Evolutionary conservation across 73 alveolate species (phyloP).

Genomic region (Uronychia setigera): DNA sequence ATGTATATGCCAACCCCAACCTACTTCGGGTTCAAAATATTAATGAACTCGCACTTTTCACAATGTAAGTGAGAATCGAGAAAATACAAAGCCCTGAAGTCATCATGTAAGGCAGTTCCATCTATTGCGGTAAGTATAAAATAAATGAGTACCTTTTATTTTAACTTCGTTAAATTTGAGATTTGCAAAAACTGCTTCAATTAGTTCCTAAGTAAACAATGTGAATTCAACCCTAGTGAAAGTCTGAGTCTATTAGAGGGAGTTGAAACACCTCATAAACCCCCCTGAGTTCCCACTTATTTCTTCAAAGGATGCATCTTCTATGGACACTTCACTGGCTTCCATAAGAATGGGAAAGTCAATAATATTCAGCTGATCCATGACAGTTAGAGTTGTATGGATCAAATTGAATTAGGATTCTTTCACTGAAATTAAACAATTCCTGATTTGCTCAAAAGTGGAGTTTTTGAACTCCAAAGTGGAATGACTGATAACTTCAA

Average conservation of each 20-base stretch:
- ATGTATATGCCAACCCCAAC: background rate
- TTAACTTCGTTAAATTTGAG: background rate
- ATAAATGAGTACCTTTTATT: background rate
- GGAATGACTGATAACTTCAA: background rate
- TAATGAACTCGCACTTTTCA: background rate
- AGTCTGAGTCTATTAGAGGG: background rate
- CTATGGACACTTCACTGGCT: background rate
- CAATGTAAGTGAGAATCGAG: background rate
- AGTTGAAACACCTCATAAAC: background rate
- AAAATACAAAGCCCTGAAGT: background rate
- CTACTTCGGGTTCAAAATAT: background rate
- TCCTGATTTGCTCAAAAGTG: background rate
- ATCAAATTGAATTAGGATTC: background rate
- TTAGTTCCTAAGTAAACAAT: background rate
- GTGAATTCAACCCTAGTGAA: background rate
- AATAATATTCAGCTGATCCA: background rate
- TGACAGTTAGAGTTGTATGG: background rate
- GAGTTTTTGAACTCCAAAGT: background rate
- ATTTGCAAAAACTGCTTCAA: background rate
- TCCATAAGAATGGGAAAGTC: background rate
- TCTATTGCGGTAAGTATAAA: background rate
- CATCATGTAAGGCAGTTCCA: background rate
- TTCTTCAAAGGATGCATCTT: background rate
- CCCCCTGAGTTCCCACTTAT: conserved; percentile 1
- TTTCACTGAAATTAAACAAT: background rate